Percentiles rank a stretch among this genome's conserved stretches.
phyloP scores from a whole-genome alignment of 306 rosid species.

The Malus sylvestris region DNA sequence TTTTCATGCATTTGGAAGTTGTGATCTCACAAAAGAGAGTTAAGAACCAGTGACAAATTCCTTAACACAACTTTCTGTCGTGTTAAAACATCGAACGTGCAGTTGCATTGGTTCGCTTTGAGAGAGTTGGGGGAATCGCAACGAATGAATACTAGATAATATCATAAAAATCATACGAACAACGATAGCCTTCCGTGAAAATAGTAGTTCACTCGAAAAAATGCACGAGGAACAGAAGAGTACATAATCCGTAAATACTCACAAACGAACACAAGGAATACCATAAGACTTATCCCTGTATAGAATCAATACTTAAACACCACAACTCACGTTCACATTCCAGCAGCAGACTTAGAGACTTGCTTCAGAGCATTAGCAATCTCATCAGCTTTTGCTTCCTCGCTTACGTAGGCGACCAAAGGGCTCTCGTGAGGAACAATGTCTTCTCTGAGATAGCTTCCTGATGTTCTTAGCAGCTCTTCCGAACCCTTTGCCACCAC shows the following conservation, averaged over 20 bases:
- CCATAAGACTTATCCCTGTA: background rate
- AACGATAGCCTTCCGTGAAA: background rate
- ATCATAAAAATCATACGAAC: background rate
- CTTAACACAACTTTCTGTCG: no score
- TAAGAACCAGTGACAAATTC: background rate
- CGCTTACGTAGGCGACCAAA: slow-evolving; percentile 22
- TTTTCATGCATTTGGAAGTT: background rate
- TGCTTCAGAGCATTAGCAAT: slow-evolving; percentile 37
- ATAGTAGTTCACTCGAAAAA: background rate
- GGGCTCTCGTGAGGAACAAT: slow-evolving; percentile 62
- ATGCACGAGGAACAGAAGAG: background rate
- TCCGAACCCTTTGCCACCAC: slow-evolving; percentile 50
- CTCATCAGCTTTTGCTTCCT: slow-evolving; percentile 27
- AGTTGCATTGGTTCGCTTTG: no score
- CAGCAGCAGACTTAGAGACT: slow-evolving; percentile 27
- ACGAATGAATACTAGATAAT: background rate
- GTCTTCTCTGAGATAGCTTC: slow-evolving; percentile 68
- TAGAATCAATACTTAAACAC: background rate
- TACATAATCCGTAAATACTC: background rate
- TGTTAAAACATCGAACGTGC: no score
- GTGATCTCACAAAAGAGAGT: background rate
- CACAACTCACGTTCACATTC: slow-evolving; percentile 18
- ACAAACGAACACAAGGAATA: background rate
- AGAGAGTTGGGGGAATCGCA: background rate
- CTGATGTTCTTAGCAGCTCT: slow-evolving; percentile 58